Evolutionary conservation across 2,329 filamentous ascomycete genomes (phyloP).

Genomic region (Dactylellina cionopaga): DNA sequence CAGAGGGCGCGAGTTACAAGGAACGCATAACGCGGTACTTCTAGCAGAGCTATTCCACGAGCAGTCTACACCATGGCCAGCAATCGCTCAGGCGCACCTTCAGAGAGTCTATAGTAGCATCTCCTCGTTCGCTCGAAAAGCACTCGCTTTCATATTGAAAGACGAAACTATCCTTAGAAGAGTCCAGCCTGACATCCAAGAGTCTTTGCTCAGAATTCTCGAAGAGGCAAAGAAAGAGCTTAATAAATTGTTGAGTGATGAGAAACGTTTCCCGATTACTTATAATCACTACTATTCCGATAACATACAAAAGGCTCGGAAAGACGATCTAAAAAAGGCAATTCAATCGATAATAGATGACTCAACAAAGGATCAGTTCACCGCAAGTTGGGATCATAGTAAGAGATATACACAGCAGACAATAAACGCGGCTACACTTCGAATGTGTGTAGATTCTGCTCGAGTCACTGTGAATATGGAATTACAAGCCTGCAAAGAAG

Average conservation of each 20-base stretch:
- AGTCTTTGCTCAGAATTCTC: slow-evolving; percentile 46
- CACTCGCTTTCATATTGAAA: slow-evolving; percentile 51
- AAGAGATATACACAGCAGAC: neutral
- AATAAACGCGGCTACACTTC: neutral
- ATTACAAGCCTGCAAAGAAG: slow-evolving; percentile 57
- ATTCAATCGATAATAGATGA: slow-evolving; percentile 6
- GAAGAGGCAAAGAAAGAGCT: slow-evolving; percentile 56
- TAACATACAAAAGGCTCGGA: slow-evolving; percentile 55
- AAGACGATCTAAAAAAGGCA: slow-evolving; percentile 10
- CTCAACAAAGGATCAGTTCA: neutral
- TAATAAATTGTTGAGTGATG: slow-evolving; percentile 57
- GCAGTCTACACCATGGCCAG: slow-evolving; percentile 59
- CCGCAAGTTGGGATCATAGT: neutral
- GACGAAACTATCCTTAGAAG: slow-evolving; percentile 54
- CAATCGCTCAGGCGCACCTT: slow-evolving; percentile 57
- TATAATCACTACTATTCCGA: slow-evolving; percentile 61
- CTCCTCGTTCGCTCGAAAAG: slow-evolving; percentile 37
- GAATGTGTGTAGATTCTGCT: neutral
- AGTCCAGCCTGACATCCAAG: slow-evolving; percentile 12
- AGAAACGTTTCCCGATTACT: slow-evolving; percentile 58
- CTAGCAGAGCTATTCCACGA: slow-evolving; percentile 62
- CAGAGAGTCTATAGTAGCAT: slow-evolving; percentile 50
- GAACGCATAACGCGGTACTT: slow-evolving; percentile 61
- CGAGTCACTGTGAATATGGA: slow-evolving; percentile 57
- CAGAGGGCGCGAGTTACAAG: slow-evolving; percentile 60